Percentiles rank a stretch among this genome's conserved stretches.
phyloP scores from a whole-genome alignment of 1,284 basidiomycete genomes.

The Ustilago bromivora region DNA sequence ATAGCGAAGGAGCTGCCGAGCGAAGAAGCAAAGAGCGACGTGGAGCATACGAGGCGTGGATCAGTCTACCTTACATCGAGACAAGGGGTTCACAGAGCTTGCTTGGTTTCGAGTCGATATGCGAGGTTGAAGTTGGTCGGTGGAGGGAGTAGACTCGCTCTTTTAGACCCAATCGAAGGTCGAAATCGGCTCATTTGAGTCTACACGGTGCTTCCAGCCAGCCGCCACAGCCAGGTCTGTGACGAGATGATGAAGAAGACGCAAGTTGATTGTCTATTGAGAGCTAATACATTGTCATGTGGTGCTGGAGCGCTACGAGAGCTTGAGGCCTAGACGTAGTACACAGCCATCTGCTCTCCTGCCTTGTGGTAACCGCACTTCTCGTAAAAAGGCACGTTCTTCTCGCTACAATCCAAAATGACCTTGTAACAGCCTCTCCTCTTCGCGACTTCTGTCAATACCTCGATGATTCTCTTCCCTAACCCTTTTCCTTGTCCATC shows the following conservation, averaged over 20 bases:
- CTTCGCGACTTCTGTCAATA: conserved; percentile 81
- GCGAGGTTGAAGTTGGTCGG: conserved; percentile 61
- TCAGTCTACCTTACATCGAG: conserved; percentile 54
- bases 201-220: not conserved
- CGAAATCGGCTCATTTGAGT: not conserved
- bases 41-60: conserved; percentile 46
- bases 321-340: conserved; percentile 20
- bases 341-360: conserved; percentile 67
- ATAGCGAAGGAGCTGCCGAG: conserved; percentile 14
- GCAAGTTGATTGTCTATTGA: conserved; percentile 25
- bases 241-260: not conserved
- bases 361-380: conserved; percentile 80
- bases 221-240: not conserved
- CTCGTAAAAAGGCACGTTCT: conserved; percentile 94
- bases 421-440: conserved; percentile 88
- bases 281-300: not conserved
- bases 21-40: conserved; percentile 27
- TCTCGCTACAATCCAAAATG: conserved; percentile 91
- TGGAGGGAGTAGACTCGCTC: conserved; percentile 38
- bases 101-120: conserved; percentile 56
- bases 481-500: conserved; percentile 88
- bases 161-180: too few relatives aligned
- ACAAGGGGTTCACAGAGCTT: conserved; percentile 48
- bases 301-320: conserved; percentile 6
- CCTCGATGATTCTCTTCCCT: conserved; percentile 86